These are phyloP conservation scores for Fonsecaea erecta DNA, from an alignment of 2,329 filamentous ascomycete species.

Conservation along the genomic window DNA sequence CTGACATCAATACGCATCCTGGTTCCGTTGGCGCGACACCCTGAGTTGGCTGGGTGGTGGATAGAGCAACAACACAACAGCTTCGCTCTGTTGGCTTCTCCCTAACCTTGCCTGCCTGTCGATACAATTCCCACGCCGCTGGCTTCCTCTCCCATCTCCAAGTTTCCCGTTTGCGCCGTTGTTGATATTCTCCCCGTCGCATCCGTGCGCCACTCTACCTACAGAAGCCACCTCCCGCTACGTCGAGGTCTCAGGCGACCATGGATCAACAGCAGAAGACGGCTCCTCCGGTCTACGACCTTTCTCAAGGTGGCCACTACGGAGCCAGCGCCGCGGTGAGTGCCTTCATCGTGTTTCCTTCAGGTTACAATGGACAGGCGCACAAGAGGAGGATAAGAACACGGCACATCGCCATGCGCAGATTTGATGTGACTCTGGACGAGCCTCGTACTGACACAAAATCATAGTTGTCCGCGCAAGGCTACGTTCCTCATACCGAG, in stretches of 20 bases:
- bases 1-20: not conserved
- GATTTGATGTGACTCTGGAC: not conserved
- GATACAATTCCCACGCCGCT: not conserved
- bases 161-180: not conserved
- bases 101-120: not conserved
- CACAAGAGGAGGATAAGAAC: not conserved
- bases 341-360: not conserved
- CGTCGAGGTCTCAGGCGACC: not conserved
- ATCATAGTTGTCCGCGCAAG: slow-evolving; percentile 77
- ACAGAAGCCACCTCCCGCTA: not conserved
- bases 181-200: not conserved
- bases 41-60: not conserved
- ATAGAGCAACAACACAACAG: not conserved
- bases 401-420: not conserved
- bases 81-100: not conserved
- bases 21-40: not conserved
- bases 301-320: slow-evolving; percentile 22
- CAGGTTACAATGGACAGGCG: not conserved
- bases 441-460: slow-evolving; percentile 45
- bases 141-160: not conserved
- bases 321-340: slow-evolving; percentile 26
- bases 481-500: slow-evolving; percentile 84
- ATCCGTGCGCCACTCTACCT: not conserved
- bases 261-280: slow-evolving; percentile 19
- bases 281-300: slow-evolving; percentile 15